phyloP scores from a whole-genome alignment of 768 basidiomycete species.

The Rhodotorula sphaerocarpa region DNA sequence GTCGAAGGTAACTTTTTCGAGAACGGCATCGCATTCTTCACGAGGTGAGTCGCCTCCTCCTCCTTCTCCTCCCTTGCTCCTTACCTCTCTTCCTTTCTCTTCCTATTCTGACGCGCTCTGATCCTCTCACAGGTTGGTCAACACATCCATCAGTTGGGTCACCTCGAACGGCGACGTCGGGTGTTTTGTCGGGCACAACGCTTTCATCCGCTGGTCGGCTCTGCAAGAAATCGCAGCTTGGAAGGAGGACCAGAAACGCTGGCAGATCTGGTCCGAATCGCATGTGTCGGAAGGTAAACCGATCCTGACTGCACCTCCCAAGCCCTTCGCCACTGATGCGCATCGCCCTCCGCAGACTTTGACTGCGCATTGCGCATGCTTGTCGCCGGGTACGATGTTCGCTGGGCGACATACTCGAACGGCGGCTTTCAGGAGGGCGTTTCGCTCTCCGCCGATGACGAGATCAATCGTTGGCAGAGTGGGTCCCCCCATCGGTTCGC shows the following conservation, averaged over 20 bases:
- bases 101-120: too few relatives aligned
- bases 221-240: constrained; percentile 72
- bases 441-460: constrained; percentile 77
- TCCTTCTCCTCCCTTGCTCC: too few relatives aligned
- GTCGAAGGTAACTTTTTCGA: constrained; percentile 59
- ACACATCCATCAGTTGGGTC: constrained; percentile 44
- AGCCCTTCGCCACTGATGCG: constrained; percentile 50
- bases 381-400: constrained; percentile 15
- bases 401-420: constrained; percentile 67
- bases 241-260: constrained; percentile 57
- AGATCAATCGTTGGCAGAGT: constrained; percentile 86
- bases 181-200: constrained; percentile 54
- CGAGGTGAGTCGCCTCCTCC: constrained; percentile 65
- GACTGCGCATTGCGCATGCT: constrained; percentile 18
- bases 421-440: constrained; percentile 67
- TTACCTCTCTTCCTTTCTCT: too few relatives aligned
- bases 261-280: constrained; percentile 72
- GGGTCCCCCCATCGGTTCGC: neutral
- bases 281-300: constrained; percentile 78
- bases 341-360: constrained; percentile 57
- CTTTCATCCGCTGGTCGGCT: constrained; percentile 81
- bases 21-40: constrained; percentile 81
- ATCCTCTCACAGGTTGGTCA: too few relatives aligned
- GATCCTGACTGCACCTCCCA: constrained; percentile 49
- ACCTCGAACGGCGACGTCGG: constrained; percentile 1